Evolutionary conservation across 192 early-diverging fungal genomes (phyloP).

Genomic region (Martensiomyces pterosporus): DNA sequence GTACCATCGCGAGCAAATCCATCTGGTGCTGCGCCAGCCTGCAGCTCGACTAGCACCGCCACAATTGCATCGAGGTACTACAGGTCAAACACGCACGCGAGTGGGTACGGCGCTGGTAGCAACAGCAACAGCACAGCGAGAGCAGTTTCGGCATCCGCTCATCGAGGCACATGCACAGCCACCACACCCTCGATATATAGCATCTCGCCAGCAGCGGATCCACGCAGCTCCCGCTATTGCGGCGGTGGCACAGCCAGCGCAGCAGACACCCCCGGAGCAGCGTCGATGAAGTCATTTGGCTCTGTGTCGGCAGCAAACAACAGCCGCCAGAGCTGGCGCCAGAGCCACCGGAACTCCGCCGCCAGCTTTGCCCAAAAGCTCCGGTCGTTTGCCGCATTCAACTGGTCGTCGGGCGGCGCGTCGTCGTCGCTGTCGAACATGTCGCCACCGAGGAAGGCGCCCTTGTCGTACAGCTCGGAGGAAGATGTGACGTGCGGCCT

Average conservation of each 20-base stretch:
- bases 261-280: background rate
- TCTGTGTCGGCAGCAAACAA: constrained; percentile 21
- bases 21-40: no score
- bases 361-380: constrained; percentile 41
- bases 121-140: no score
- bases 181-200: background rate
- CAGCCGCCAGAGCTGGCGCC: constrained; percentile 39
- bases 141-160: no score
- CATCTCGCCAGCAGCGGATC: background rate
- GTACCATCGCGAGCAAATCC: no score
- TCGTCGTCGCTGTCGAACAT: no score
- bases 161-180: no score
- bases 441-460: no score
- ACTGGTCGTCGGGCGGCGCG: constrained; percentile 27
- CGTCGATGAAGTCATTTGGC: constrained; percentile 40
- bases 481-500: no score
- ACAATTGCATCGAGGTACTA: no score
- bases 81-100: no score
- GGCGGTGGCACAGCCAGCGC: background rate
- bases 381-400: constrained; percentile 42
- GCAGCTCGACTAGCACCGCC: background rate
- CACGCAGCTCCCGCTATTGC: constrained; percentile 5
- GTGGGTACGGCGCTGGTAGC: no score
- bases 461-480: no score
- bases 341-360: constrained; percentile 19